These are phyloP conservation scores for Triticum aestivum DNA, from an alignment of 176 grass and related monocot genomes.

Conservation along the genomic window DNA sequence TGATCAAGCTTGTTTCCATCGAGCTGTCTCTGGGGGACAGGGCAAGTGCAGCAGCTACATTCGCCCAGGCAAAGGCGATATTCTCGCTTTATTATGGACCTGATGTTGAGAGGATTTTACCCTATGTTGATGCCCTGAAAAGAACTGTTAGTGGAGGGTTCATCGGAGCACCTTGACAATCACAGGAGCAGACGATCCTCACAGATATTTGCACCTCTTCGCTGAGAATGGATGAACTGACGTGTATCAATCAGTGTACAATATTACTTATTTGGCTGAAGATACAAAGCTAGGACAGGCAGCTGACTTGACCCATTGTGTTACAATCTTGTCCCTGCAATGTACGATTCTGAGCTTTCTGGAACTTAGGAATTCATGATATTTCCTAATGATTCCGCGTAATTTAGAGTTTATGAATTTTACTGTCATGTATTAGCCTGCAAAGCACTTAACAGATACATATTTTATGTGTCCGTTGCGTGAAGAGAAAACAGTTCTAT, in stretches of 20 bases:
- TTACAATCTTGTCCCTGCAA: background rate
- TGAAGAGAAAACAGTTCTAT: background rate
- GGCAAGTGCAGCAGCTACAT: constrained; percentile 23
- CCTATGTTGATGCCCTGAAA: constrained; percentile 55
- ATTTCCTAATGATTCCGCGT: background rate
- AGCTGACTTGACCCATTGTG: background rate
- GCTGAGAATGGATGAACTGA: background rate
- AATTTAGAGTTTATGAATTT: background rate
- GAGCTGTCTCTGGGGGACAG: constrained; percentile 51
- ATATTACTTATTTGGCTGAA: background rate
- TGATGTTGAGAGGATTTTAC: constrained; percentile 55
- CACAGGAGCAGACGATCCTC: background rate
- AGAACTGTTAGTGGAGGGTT: constrained; percentile 17
- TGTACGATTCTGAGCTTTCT: background rate
- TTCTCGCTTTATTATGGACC: constrained; percentile 75
- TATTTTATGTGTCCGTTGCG: background rate
- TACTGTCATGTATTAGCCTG: background rate
- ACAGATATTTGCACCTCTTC: background rate
- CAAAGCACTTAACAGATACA: too few species aligned
- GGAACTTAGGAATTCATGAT: background rate
- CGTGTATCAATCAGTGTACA: background rate
- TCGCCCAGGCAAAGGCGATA: constrained; percentile 52
- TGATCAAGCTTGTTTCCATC: constrained; percentile 76
- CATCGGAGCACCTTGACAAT: background rate
- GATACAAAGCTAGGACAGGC: background rate